Conservation (phyloP, 2,329 filamentous ascomycete species). For the Penicillium thymicola region DNA sequence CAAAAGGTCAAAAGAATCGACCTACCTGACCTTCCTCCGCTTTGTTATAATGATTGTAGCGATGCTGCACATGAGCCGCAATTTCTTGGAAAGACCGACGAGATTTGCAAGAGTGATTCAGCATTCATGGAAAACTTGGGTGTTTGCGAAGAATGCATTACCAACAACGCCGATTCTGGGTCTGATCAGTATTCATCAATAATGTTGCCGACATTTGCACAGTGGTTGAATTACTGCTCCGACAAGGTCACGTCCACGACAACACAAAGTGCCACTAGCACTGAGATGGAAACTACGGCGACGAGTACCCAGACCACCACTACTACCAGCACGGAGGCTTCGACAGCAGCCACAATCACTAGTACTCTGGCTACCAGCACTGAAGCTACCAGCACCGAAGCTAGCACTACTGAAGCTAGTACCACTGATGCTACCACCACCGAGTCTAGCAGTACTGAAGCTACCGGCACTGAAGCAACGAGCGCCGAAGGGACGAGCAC, state of each 20-base stretch:
- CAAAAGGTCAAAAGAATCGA: neutral
- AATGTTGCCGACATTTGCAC: conserved; percentile 14
- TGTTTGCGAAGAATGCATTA: conserved; percentile 10
- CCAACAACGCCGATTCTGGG: neutral
- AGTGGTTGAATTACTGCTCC: conserved; percentile 16
- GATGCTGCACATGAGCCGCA: conserved; percentile 6
- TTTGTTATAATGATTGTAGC: conserved; percentile 10
- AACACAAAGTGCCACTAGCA: neutral
- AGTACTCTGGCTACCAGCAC: neutral
- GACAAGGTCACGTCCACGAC: conserved; percentile 6
- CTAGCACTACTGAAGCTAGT: neutral
- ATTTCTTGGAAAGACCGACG: conserved; percentile 2
- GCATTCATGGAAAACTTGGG: conserved; percentile 7
- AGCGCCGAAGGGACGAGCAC: neutral
- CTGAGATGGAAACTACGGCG: neutral
- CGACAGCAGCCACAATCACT: neutral
- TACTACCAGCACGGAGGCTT: neutral
- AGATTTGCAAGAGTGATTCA: conserved; percentile 12
- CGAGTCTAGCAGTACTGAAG: neutral
- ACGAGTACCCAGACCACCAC: neutral
- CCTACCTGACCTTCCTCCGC: conserved; percentile 1
- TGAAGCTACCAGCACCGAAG: neutral
- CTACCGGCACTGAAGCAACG: neutral
- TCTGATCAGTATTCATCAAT: conserved; percentile 6
- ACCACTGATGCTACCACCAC: neutral